Conservation (phyloP, 176 grass and related monocot genomes). For the Rhynchospora tenuis region DNA sequence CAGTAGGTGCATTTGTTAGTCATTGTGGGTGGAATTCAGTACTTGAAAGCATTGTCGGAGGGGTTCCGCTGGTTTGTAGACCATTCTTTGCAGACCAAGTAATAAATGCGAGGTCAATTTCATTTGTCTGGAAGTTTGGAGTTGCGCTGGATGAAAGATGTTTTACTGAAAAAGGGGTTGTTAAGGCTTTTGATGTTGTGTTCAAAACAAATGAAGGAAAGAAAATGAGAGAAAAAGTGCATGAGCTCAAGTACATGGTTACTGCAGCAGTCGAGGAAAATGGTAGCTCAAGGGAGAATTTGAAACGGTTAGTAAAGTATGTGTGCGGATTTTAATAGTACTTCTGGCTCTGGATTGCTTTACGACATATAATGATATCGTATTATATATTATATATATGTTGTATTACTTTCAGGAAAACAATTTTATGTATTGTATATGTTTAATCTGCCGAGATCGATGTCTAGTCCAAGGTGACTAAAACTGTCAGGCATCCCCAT, state of each 20-base stretch:
- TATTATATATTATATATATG: no score
- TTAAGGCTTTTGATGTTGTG: slow-evolving; percentile 3
- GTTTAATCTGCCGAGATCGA: no score
- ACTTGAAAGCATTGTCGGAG: slow-evolving; percentile 7
- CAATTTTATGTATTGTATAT: no score
- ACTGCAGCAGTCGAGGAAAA: neutral
- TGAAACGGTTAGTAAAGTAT: slow-evolving; percentile 12
- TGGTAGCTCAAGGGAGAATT: slow-evolving; percentile 12
- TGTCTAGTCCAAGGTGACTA: no score
- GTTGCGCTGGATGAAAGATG: neutral
- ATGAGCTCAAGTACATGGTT: slow-evolving; percentile 10
- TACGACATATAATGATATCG: no score
- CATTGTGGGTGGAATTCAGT: slow-evolving; percentile 35
- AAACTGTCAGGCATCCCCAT: no score
- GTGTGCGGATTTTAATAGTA: slow-evolving; percentile 18
- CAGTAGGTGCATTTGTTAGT: slow-evolving; percentile 22
- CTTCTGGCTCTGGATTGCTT: no score
- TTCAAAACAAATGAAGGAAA: slow-evolving; percentile 14
- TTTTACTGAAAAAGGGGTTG: neutral
- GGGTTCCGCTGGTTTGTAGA: slow-evolving; percentile 27
- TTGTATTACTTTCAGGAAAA: no score
- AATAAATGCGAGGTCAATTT: slow-evolving; percentile 15
- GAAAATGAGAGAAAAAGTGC: slow-evolving; percentile 15
- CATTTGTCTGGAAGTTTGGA: slow-evolving; percentile 24
- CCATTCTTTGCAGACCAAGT: slow-evolving; percentile 24